Percentiles rank a stretch among this genome's conserved stretches.
Conservation (phyloP, 352 stramenopile genomes). For the Bremia lactucae region DNA sequence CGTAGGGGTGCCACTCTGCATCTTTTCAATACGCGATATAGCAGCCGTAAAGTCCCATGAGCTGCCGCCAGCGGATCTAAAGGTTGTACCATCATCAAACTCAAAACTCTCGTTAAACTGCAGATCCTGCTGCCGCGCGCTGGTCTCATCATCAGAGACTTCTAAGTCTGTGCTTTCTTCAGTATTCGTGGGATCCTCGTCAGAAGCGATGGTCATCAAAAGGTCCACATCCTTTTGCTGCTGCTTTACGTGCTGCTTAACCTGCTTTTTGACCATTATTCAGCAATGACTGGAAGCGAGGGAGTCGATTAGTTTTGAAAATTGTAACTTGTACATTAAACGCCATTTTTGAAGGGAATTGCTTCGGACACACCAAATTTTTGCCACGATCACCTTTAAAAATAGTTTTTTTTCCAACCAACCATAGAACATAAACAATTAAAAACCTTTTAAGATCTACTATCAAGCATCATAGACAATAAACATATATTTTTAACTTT, state of each 20-base stretch:
- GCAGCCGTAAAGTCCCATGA: conserved; percentile 84
- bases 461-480: no score
- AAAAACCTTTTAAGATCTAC: no score
- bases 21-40: conserved; percentile 76
- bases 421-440: no score
- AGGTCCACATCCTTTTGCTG: conserved; percentile 48
- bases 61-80: conserved; percentile 38
- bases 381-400: no score
- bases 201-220: conserved; percentile 84
- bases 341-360: no score
- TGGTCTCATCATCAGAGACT: conserved; percentile 15
- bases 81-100: conserved; percentile 63
- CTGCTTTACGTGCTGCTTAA: conserved; percentile 5
- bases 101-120: conserved; percentile 78
- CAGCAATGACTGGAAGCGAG: no score
- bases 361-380: no score
- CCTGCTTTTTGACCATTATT: no score
- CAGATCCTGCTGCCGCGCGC: conserved; percentile 41
- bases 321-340: no score
- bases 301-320: no score
- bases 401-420: no score
- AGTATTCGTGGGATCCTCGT: conserved; percentile 66
- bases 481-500: no score
- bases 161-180: conserved; percentile 76
- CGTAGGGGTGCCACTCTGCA: conserved; percentile 45